Evolutionary conservation across 2,329 filamentous ascomycete species (phyloP), one percentile per base, ranked within the genome.

Genomic region (Ceratocystiopsis minuta): DNA sequence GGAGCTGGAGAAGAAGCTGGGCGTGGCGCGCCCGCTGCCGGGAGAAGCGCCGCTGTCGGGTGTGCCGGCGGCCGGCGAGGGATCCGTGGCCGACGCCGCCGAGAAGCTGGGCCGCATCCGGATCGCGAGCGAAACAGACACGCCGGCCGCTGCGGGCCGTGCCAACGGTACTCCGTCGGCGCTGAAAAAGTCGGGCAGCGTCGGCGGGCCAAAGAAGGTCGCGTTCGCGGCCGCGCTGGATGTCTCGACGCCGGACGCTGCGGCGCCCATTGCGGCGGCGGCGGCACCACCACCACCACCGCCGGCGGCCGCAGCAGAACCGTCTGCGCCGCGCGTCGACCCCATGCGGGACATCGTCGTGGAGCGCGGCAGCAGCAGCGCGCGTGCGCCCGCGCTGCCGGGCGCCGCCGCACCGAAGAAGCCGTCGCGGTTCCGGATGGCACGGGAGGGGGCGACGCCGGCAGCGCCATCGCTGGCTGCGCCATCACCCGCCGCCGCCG

Each of bases 141-240:
- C 24, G 5, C 31, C 34, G 7, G 18, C 14, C 2, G 36, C 32
- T 10, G 35, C 41, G 40, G 46, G 46, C 7, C 38, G 9, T 2
- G 2, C 33, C 6, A 16, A 32, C 11, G 36, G 16, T 12, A 16
- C 43, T 16, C 24, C 18, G 15, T 45, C 44, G 2, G 41, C 35
- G 10, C n/a, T 43, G 28, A 46, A 46, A 16, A 31, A 41, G 34
- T 32, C 44, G 53, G 37, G 35, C 16, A 18, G 20, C 28, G 15
- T 35, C 16, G 36, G 28, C 35, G 39, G 45, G 15, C 71, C 69
- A 54, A 93, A 90, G 61, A 78, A 72, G 15, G 86, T 94, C 20
- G 74, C 79, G n/a, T 94, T 94, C 58, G 78, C 85, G 2, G 63
- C 77, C 32, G 66, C 68, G 6, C 62, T 93, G 32, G 82, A 90